A percentile compares a stretch with the other conserved stretches of the same genome.
These are phyloP conservation scores for Vigna nakashimae DNA, from an alignment of 306 rosid genomes.

Conservation along the genomic window DNA sequence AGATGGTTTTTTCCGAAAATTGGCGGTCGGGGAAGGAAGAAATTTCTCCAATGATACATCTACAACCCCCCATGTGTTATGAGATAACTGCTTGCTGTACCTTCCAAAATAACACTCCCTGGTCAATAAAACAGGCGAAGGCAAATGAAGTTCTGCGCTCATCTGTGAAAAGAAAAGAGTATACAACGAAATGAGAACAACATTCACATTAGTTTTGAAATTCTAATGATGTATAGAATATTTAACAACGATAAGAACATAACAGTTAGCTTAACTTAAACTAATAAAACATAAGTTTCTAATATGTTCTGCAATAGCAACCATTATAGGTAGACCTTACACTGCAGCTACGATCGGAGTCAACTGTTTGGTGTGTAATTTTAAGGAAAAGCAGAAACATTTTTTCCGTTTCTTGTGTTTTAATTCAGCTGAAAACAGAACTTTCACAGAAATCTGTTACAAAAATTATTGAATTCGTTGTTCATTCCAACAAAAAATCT, in stretches of 20 bases:
- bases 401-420: no score
- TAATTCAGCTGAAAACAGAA: no score
- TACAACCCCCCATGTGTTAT: slow-evolving; percentile 59
- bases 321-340: background rate
- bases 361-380: no score
- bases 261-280: no score
- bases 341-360: background rate
- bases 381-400: no score
- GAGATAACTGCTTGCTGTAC: slow-evolving; percentile 54
- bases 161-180: slow-evolving; percentile 42
- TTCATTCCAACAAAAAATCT: no score
- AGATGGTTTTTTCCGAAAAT: slow-evolving; percentile 57
- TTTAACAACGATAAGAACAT: background rate
- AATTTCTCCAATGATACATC: slow-evolving; percentile 64
- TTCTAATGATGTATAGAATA: background rate
- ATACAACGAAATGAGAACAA: background rate
- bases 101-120: slow-evolving; percentile 63
- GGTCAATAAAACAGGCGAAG: slow-evolving; percentile 46
- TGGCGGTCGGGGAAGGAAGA: slow-evolving; percentile 48
- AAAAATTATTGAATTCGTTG: no score
- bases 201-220: background rate
- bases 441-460: no score
- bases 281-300: background rate
- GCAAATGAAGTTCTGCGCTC: slow-evolving; percentile 58
- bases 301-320: background rate